Evolutionary conservation across 176 grass and related monocot species (phyloP), one percentile per base, ranked within the genome.

Genomic region (Leersia perrieri): DNA sequence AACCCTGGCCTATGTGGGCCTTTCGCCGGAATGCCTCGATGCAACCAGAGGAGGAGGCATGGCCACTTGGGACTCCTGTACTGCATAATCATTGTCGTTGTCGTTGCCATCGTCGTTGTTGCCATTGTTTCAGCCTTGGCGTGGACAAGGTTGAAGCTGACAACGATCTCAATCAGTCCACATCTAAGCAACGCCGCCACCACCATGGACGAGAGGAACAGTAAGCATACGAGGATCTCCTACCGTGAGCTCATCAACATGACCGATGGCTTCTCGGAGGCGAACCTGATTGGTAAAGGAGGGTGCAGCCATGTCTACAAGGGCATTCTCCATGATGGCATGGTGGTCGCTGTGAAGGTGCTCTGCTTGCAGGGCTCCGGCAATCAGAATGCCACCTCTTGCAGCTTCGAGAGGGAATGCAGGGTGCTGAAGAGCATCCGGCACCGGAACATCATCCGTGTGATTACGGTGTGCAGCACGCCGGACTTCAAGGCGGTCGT

Each of bases 401-500:
- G 87, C 29, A 92, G 87, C 79, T 95, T 95, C 70, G 84, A 90
- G 78, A 87, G 90, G 72, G 93, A 92, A 49, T 95, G 93, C 63
- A 84, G 76, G 39, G 82, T 86, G 58, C 84, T 95, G 33, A 81
- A 84, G 84, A 90, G 87, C 65, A 90, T 86, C 14, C 86, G 87
- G 63, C 93, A 95, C 84, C 78, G 93, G 68, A 95, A 95, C 70
- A 73, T 95, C 15, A 90, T 95, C 73, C 91, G 90, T 2, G 93
- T 95, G 11, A 84, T 95, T 44, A 95, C 93, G 26, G 85, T 87
- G 9, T 95, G 93, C 84, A 92, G 90, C 84, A 83, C 67, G 68
- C 90, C 90, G 31, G 89, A 92, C 5, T 95, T 95, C 79, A 95
- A 95, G 87, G 93, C 93, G 3, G 58, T 92, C 68, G 87, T 95